Percentiles rank a stretch among this genome's conserved stretches.
Conservation (phyloP, 305 asterid genomes). For the Fraxinus ornus region DNA sequence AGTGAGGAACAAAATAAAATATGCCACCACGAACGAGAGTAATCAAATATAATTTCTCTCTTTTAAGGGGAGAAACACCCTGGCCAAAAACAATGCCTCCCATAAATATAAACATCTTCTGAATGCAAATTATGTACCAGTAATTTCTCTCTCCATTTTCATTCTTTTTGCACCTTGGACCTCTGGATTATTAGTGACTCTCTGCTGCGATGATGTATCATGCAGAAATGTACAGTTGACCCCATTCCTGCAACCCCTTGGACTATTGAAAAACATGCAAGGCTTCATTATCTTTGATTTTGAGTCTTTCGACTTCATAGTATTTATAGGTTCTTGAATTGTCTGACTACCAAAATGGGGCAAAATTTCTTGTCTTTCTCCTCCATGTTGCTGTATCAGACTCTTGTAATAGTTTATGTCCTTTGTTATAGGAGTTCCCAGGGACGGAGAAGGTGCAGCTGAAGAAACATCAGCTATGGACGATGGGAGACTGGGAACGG, state of each 20-base stretch:
- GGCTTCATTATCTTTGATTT: constrained; percentile 51
- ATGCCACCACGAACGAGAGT: background rate
- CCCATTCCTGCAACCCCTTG: constrained; percentile 70
- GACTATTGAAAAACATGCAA: constrained; percentile 54
- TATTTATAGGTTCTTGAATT: constrained; percentile 32
- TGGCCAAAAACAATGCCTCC: background rate
- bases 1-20: background rate
- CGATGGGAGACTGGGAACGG: background rate
- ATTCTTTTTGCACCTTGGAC: constrained; percentile 55
- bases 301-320: constrained; percentile 32
- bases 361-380: constrained; percentile 39
- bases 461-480: constrained; percentile 15
- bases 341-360: constrained; percentile 32
- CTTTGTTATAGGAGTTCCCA: constrained; percentile 28
- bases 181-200: constrained; percentile 36
- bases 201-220: constrained; percentile 37
- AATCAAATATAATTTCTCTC: background rate
- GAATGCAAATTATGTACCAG: constrained; percentile 34
- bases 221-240: constrained; percentile 58
- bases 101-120: background rate
- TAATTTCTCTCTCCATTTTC: constrained; percentile 55
- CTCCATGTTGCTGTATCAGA: constrained; percentile 69
- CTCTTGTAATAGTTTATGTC: constrained; percentile 58
- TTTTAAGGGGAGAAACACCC: background rate
- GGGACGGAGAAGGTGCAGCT: background rate